These are phyloP conservation scores for Betula pendula DNA, from an alignment of 306 rosid species.

Conservation along the genomic window DNA sequence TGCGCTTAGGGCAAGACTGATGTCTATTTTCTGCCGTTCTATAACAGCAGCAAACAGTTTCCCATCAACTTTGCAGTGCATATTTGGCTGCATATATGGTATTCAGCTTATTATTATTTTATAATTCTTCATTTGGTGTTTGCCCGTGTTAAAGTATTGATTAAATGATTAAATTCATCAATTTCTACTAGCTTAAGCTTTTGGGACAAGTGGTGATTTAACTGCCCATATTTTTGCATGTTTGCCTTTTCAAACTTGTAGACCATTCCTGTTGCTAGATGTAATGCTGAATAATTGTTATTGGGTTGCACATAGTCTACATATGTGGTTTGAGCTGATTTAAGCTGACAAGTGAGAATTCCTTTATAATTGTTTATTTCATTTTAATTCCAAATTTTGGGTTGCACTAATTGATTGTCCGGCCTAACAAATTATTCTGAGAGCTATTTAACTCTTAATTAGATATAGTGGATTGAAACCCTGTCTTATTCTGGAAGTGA, in stretches of 20 bases:
- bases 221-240: constrained; percentile 10
- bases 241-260: background rate
- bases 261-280: background rate
- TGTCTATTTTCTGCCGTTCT: constrained; percentile 93
- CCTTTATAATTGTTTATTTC: background rate
- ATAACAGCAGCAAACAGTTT: constrained; percentile 91
- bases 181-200: too few species aligned
- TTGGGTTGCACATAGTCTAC: background rate
- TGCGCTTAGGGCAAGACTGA: constrained; percentile 74
- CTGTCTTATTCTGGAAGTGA: background rate
- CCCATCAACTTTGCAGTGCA: constrained; percentile 93
- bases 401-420: background rate
- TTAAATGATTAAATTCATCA: too few species aligned
- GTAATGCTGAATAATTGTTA: background rate
- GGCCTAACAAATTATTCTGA: background rate
- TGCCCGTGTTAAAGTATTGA: too few species aligned
- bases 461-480: background rate
- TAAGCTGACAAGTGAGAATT: background rate
- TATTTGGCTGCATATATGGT: constrained; percentile 96
- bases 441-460: background rate
- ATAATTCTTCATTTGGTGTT: constrained; percentile 20
- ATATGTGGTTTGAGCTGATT: background rate
- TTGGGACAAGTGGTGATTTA: too few species aligned
- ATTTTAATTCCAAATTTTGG: background rate
- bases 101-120: constrained; percentile 24